Percentiles rank a stretch among this genome's conserved stretches.
Evolutionary conservation across 2,329 filamentous ascomycete species (phyloP).

Genomic region (Aspergillus awamori): DNA sequence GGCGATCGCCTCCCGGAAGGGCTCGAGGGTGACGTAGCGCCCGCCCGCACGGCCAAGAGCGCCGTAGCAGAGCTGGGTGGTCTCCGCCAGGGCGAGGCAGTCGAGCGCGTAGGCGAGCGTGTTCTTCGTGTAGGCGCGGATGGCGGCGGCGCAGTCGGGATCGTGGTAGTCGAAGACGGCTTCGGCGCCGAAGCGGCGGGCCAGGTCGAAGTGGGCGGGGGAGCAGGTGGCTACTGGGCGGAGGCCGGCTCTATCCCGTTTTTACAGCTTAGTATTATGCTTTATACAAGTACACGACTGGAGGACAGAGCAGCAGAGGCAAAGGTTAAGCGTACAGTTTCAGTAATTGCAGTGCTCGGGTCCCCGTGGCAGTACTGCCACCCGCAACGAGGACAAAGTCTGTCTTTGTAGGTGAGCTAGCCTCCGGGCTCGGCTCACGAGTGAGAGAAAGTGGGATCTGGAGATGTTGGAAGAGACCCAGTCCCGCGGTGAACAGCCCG

Average conservation of each 20-base stretch:
- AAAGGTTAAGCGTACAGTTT: slow-evolving; percentile 29
- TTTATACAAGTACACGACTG: neutral
- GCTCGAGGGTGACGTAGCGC: neutral
- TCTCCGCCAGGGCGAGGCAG: slow-evolving; percentile 42
- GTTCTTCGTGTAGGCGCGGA: slow-evolving; percentile 44
- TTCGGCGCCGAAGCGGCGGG: slow-evolving; percentile 48
- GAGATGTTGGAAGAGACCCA: slow-evolving; percentile 38
- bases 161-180: slow-evolving; percentile 51
- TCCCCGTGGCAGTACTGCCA: slow-evolving; percentile 49
- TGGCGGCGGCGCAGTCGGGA: slow-evolving; percentile 38
- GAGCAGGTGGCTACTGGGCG: slow-evolving; percentile 52
- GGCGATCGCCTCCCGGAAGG: neutral
- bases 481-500: slow-evolving; percentile 32
- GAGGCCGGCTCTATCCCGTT: slow-evolving; percentile 36
- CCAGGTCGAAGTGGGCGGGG: slow-evolving; percentile 46
- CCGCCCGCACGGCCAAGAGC: slow-evolving; percentile 15
- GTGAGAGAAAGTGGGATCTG: neutral
- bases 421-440: neutral
- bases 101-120: slow-evolving; percentile 47
- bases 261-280: too few species aligned
- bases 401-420: slow-evolving; percentile 14
- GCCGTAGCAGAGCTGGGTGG: slow-evolving; percentile 42
- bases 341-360: slow-evolving; percentile 50
- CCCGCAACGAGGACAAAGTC: slow-evolving; percentile 50
- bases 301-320: neutral